Evolutionary conservation across 345 rosid species (phyloP).

Genomic region (Carallia brachiata): DNA sequence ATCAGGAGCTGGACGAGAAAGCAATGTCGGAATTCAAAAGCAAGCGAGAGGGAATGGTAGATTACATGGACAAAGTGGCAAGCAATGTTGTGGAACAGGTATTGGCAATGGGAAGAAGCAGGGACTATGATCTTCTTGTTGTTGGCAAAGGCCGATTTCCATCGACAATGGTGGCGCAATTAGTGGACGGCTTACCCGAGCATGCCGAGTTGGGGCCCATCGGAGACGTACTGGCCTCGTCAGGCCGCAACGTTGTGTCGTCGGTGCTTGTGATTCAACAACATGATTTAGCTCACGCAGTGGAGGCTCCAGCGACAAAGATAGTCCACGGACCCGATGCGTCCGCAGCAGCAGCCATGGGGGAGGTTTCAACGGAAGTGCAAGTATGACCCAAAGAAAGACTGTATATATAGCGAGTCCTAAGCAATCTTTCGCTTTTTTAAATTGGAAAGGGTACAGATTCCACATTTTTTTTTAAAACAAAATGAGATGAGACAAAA

Average conservation of each 20-base stretch:
- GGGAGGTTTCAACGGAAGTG: constrained; percentile 27
- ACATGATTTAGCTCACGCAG: constrained; percentile 43
- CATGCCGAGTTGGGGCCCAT: constrained; percentile 52
- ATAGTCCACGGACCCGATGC: constrained; percentile 10
- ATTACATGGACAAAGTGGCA: constrained; percentile 43
- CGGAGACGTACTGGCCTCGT: constrained; percentile 47
- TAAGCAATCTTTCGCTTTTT: too few species aligned
- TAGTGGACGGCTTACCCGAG: constrained; percentile 56
- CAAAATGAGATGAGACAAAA: too few species aligned
- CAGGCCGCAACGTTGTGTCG: constrained; percentile 28
- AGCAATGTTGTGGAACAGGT: constrained; percentile 49
- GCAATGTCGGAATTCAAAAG: constrained; percentile 45
- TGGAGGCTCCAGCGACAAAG: constrained; percentile 45
- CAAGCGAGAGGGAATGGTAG: constrained; percentile 46
- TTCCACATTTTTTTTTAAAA: too few species aligned
- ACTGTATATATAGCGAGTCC: too few species aligned
- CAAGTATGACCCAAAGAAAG: too few species aligned
- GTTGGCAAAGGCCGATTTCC: constrained; percentile 79
- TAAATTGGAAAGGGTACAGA: too few species aligned
- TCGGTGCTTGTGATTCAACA: constrained; percentile 60
- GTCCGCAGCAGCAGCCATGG: not conserved
- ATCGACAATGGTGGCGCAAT: constrained; percentile 39
- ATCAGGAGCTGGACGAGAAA: constrained; percentile 56
- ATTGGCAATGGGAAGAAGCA: constrained; percentile 50
- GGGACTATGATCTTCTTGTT: constrained; percentile 56